Percentiles rank a stretch among this genome's conserved stretches.
phyloP scores from a whole-genome alignment of 441 rosid genomes.

The Gossypium schwendimanii region DNA sequence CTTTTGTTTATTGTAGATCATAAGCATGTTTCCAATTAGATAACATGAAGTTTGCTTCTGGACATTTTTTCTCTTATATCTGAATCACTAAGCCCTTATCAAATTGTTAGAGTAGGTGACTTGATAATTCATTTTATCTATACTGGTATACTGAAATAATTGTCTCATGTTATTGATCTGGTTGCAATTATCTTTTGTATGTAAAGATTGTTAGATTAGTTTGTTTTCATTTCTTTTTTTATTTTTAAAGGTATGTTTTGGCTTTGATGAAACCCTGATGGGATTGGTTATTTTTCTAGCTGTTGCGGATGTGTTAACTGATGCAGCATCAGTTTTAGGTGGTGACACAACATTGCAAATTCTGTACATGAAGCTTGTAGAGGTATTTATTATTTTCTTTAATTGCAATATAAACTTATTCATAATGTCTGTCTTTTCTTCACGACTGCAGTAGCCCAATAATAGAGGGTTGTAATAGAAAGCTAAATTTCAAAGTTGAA shows the following conservation, averaged over 20 bases:
- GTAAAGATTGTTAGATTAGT: slow-evolving; percentile 14
- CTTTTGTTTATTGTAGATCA: background rate
- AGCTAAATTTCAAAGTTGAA: background rate
- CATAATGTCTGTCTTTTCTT: background rate
- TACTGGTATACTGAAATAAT: background rate
- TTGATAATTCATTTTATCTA: background rate
- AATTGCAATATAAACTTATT: background rate
- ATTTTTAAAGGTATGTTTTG: background rate
- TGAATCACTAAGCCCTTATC: background rate
- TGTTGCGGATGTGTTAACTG: slow-evolving; percentile 92
- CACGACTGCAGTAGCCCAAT: background rate
- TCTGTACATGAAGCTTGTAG: slow-evolving; percentile 79
- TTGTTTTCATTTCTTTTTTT: slow-evolving; percentile 4
- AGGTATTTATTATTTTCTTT: slow-evolving; percentile 45
- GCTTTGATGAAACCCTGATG: slow-evolving; percentile 27
- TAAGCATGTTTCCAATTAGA: background rate
- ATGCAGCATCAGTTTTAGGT: slow-evolving; percentile 89
- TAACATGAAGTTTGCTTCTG: background rate
- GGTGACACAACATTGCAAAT: slow-evolving; percentile 85
- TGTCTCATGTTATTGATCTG: slow-evolving; percentile 5
- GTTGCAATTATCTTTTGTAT: slow-evolving; percentile 16
- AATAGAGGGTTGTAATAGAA: background rate
- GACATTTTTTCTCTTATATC: background rate
- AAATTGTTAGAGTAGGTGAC: background rate
- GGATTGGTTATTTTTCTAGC: slow-evolving; percentile 51